Percentiles rank a stretch among this genome's conserved stretches.
These are phyloP conservation scores for Heimioporus sp. DNA, from an alignment of 768 basidiomycete species.

Conservation along the genomic window DNA sequence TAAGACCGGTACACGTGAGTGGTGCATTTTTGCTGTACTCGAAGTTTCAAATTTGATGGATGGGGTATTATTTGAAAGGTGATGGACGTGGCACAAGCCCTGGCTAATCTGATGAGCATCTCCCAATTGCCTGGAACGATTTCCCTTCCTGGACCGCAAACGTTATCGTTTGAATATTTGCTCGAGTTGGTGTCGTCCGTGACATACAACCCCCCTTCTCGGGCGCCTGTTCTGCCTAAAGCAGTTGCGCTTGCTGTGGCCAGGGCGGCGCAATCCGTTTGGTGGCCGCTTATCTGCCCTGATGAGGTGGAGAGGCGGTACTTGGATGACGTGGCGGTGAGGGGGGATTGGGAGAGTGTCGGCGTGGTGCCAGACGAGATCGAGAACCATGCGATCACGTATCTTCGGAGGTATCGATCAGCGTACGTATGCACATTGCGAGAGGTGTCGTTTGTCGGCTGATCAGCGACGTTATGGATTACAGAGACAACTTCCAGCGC, in stretches of 20 bases:
- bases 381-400: constrained; percentile 86
- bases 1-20: constrained; percentile 89
- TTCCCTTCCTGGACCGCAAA: constrained; percentile 85
- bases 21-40: constrained; percentile 19
- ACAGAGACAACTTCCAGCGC: constrained; percentile 64
- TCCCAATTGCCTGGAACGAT: constrained; percentile 66
- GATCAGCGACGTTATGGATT: constrained; percentile 1
- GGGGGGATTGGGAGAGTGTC: constrained; percentile 81
- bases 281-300: constrained; percentile 92
- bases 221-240: constrained; percentile 77
- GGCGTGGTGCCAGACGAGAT: constrained; percentile 81
- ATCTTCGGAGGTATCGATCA: constrained; percentile 85
- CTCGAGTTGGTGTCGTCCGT: constrained; percentile 75
- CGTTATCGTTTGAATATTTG: constrained; percentile 79
- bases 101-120: constrained; percentile 70
- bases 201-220: constrained; percentile 72
- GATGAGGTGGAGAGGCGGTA: constrained; percentile 90
- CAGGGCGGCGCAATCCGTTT: constrained; percentile 58
- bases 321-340: constrained; percentile 73
- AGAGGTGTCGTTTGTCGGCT: constrained; percentile 8
- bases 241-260: constrained; percentile 62
- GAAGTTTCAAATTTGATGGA: constrained; percentile 11
- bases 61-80: constrained; percentile 49
- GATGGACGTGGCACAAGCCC: constrained; percentile 89
- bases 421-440: constrained; percentile 57